Evolutionary conservation across 2,329 filamentous ascomycete genomes (phyloP).

Genomic region (Colletotrichum falcatum): DNA sequence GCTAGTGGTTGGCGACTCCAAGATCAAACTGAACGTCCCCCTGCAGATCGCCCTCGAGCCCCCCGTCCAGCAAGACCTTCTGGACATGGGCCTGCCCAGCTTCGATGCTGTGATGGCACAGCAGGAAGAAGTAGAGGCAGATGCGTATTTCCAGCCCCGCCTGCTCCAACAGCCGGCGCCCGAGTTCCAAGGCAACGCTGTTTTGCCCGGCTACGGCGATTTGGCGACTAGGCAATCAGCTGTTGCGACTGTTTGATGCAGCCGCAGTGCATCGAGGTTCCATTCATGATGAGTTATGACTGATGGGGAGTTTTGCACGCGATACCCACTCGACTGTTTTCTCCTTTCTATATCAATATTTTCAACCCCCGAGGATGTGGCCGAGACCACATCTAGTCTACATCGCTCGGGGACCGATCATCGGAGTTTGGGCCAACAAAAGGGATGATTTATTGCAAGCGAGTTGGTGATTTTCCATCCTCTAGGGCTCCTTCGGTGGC

Average conservation of each 20-base stretch:
- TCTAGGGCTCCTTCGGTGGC: not conserved
- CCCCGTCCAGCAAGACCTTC: constrained; percentile 44
- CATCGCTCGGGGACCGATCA: not conserved
- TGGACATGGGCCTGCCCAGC: constrained; percentile 55
- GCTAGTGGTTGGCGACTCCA: constrained; percentile 57
- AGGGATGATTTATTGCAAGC: not conserved
- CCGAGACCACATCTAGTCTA: not conserved
- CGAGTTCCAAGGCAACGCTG: constrained; percentile 48
- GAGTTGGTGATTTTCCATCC: not conserved
- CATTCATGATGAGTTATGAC: constrained; percentile 25
- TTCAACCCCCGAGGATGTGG: not conserved
- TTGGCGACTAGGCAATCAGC: constrained; percentile 19
- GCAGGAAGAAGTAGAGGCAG: constrained; percentile 57
- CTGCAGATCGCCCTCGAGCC: constrained; percentile 63
- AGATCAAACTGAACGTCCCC: constrained; percentile 60
- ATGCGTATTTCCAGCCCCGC: constrained; percentile 58
- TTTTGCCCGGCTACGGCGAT: constrained; percentile 57
- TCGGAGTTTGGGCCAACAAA: constrained; percentile 7
- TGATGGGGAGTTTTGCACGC: constrained; percentile 9
- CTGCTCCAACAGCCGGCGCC: constrained; percentile 51
- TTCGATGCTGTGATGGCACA: constrained; percentile 62
- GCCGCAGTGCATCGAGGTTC: not conserved
- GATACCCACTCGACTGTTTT: constrained; percentile 22
- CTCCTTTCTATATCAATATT: not conserved
- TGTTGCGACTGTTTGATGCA: constrained; percentile 11